Evolutionary conservation across 169 alveolate species (phyloP).

Genomic region (Cytauxzoon felis): DNA sequence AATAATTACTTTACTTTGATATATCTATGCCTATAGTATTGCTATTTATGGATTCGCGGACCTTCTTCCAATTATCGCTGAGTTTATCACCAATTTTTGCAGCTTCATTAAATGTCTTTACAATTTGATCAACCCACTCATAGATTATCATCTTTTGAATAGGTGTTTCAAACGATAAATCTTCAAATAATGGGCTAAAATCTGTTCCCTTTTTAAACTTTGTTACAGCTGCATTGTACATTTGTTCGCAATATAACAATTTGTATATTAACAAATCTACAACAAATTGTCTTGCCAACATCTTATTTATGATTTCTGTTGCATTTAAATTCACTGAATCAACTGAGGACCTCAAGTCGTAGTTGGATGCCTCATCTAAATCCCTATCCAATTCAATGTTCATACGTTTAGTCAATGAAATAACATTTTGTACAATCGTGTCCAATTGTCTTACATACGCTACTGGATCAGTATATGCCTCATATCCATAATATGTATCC

Average conservation of each 20-base stretch:
- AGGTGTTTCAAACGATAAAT: slow-evolving; percentile 31
- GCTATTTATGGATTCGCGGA: slow-evolving; percentile 31
- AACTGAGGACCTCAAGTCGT: not conserved
- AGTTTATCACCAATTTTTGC: slow-evolving; percentile 7
- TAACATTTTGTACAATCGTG: slow-evolving; percentile 1
- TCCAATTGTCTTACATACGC: slow-evolving; percentile 29
- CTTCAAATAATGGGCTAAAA: slow-evolving; percentile 8
- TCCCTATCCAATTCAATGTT: slow-evolving; percentile 4
- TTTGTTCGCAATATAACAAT: slow-evolving; percentile 7
- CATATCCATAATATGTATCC: not conserved
- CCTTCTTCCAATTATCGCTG: slow-evolving; percentile 12
- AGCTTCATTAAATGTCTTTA: slow-evolving; percentile 1
- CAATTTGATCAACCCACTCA: slow-evolving; percentile 33
- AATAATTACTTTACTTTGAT: not conserved
- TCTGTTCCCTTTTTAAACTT: slow-evolving; percentile 26
- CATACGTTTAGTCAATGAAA: not conserved
- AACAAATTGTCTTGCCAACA: slow-evolving; percentile 53
- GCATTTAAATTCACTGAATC: not conserved
- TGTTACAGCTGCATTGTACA: slow-evolving; percentile 26
- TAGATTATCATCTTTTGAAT: slow-evolving; percentile 43
- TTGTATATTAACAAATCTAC: slow-evolving; percentile 17
- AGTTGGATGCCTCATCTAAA: slow-evolving; percentile 37
- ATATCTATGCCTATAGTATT: not conserved
- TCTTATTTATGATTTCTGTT: slow-evolving; percentile 14
- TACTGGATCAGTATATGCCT: slow-evolving; percentile 1